Percentiles rank a stretch among this genome's conserved stretches.
phyloP scores from a whole-genome alignment of 2,329 filamentous ascomycete species.

The Alternaria dauci region DNA sequence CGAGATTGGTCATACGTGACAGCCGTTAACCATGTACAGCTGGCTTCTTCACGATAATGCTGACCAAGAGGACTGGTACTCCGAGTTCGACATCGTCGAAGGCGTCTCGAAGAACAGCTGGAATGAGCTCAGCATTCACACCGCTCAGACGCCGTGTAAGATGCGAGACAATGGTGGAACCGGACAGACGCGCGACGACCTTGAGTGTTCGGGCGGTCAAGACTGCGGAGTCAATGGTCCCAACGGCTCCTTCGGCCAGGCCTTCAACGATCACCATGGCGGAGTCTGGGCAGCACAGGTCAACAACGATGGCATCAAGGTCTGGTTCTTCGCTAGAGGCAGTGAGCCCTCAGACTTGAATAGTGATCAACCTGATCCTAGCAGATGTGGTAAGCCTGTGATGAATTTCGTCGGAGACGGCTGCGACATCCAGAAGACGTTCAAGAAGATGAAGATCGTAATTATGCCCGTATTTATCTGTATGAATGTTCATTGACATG shows the following conservation, averaged over 20 bases:
- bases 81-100: conserved; percentile 55
- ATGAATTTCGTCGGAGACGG: conserved; percentile 42
- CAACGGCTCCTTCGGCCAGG: conserved; percentile 25
- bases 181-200: neutral
- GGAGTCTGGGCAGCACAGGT: conserved; percentile 62
- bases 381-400: conserved; percentile 52
- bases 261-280: conserved; percentile 49
- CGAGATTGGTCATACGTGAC: neutral
- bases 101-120: conserved; percentile 47
- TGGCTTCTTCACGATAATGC: conserved; percentile 53
- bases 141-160: conserved; percentile 11
- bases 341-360: conserved; percentile 57
- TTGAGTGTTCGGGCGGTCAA: neutral
- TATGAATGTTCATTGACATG: neutral
- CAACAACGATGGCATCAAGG: conserved; percentile 56
- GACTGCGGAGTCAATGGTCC: conserved; percentile 25
- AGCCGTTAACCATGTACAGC: conserved; percentile 15
- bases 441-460: conserved; percentile 31
- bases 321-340: conserved; percentile 61
- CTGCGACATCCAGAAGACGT: conserved; percentile 55
- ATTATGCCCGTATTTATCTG: neutral
- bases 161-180: conserved; percentile 12
- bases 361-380: conserved; percentile 54
- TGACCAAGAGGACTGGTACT: conserved; percentile 53
- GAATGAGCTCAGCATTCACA: conserved; percentile 34